Base-by-base conservation (phyloP, 2,329 filamentous ascomycete species). In the Phoma sp. region DNA sequence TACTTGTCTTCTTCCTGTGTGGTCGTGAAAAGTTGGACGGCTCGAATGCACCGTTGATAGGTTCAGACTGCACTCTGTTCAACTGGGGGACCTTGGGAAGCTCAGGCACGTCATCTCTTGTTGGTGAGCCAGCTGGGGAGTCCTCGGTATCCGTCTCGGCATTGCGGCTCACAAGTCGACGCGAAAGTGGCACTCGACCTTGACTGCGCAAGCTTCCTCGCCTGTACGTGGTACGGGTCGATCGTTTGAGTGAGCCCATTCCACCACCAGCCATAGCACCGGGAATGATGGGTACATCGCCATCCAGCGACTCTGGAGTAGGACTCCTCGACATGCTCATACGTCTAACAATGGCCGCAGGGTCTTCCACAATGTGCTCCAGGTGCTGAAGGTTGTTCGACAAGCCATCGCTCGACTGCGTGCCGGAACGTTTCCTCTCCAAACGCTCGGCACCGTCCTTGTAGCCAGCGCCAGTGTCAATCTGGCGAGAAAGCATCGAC, bases 401-500 rank as follows among this genome's bases (percentile, higher is more conserved):
- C 7, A 82, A 76, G 27, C 80, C 78, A 8, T 82, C 78, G 33
- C 80, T 81, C 13, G 70, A 80, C 79, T 65, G 82, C 72, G 25
- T 65, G 24, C 66, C 74, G 7, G 90, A 95, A 57, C 85, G 83
- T 70, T 91, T 88, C 62, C 89, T 82, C 66, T 90, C 89, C 53
- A 96, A 77, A 58, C 86, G 83, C 55, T 96, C 93, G 13, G 91
- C 89, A 18, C 91, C 93, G 77, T 97, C 92, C 58, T 89, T 82
- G 71, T 95, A 96, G 35, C 86, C 87, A 33, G 85, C 82, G 14
- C 86, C 85, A 60, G 85, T 89, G 64, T 96, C 90, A 55, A 99
- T 90, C 72, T 98, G 93, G 53, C 89, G 85, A 5, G 93, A 98
- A 4, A 99, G 81, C 90, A 96, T 97, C 0, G 93, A 98, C 76